These are phyloP conservation scores for Xanthoconium stramineum DNA, from an alignment of 768 basidiomycete genomes.

Conservation along the genomic window DNA sequence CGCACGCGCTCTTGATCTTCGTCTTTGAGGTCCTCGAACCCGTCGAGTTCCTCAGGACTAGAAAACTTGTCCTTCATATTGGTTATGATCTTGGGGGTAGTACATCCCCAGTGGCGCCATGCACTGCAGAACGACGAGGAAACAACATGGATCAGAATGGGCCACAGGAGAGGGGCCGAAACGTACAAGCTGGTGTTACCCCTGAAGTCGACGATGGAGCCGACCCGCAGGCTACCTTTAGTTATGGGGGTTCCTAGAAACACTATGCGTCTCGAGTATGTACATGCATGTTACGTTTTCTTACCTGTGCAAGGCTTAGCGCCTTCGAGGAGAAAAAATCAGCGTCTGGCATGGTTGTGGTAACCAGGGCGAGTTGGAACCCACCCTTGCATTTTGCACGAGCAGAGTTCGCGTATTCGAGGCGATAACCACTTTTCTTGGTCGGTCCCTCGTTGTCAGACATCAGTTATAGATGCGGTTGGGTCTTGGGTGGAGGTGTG, in stretches of 20 bases:
- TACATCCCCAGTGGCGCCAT: conserved; percentile 94
- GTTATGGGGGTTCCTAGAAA: conserved; percentile 59
- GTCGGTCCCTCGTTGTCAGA: conserved; percentile 35
- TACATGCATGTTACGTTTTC: conserved; percentile 11
- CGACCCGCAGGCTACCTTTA: conserved; percentile 74
- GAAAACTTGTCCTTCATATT: conserved; percentile 68
- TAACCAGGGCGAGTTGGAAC: conserved; percentile 16
- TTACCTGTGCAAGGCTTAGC: conserved; percentile 74
- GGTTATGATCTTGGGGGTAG: conserved; percentile 60
- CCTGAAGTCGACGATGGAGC: conserved; percentile 68
- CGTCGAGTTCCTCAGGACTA: conserved; percentile 71
- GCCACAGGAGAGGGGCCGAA: background rate
- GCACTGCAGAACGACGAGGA: conserved; percentile 37
- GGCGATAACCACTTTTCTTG: conserved; percentile 57
- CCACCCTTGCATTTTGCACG: conserved; percentile 80
- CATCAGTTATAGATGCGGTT: conserved; percentile 26
- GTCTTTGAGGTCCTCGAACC: conserved; percentile 67
- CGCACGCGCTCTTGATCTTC: conserved; percentile 70
- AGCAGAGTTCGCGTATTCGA: conserved; percentile 68
- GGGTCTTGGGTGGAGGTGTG: conserved; percentile 16
- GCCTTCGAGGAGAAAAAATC: conserved; percentile 43
- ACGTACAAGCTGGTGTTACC: conserved; percentile 68
- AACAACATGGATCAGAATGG: background rate
- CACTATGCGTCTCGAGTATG: conserved; percentile 6
- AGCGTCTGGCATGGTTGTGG: conserved; percentile 18